phyloP scores from a whole-genome alignment of 352 stramenopile species.

The Halophytophthora batemanensis region DNA sequence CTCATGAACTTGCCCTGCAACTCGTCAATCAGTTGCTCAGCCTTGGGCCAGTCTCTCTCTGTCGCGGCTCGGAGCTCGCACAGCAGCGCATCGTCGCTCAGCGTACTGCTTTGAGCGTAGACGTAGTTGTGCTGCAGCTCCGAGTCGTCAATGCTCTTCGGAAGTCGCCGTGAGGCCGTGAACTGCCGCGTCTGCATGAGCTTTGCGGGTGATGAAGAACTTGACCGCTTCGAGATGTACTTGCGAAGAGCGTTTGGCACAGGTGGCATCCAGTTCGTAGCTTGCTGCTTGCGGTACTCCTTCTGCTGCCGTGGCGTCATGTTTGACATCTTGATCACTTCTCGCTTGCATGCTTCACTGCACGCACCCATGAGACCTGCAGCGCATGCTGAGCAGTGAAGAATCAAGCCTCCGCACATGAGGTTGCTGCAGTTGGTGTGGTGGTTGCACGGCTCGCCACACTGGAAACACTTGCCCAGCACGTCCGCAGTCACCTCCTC shows the following conservation, averaged over 20 bases:
- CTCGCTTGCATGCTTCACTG: slow-evolving; percentile 44
- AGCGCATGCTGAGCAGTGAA: slow-evolving; percentile 52
- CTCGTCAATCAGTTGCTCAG: slow-evolving; percentile 58
- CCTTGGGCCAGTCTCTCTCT: slow-evolving; percentile 33
- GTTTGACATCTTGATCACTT: slow-evolving; percentile 48
- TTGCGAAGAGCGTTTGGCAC: slow-evolving; percentile 24
- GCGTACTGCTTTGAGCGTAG: slow-evolving; percentile 21
- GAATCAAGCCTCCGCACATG: slow-evolving; percentile 59
- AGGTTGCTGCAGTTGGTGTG: slow-evolving; percentile 55
- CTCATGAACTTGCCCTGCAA: slow-evolving; percentile 56
- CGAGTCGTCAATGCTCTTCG: slow-evolving; percentile 30
- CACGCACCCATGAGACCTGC: slow-evolving; percentile 37
- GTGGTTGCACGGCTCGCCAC: slow-evolving; percentile 44
- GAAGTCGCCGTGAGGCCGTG: slow-evolving; percentile 19
- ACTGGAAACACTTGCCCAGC: slow-evolving; percentile 62
- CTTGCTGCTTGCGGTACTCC: slow-evolving; percentile 55
- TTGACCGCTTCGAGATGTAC: slow-evolving; percentile 40
- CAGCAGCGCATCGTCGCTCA: slow-evolving; percentile 33
- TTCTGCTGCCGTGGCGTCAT: slow-evolving; percentile 51
- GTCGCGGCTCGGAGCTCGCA: slow-evolving; percentile 41
- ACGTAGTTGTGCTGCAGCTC: slow-evolving; percentile 21
- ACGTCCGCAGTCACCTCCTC: slow-evolving; percentile 61
- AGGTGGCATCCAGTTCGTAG: slow-evolving; percentile 48
- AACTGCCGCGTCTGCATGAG: slow-evolving; percentile 13
- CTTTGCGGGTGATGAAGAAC: slow-evolving; percentile 27